Evolutionary conservation across 352 stramenopile genomes (phyloP), one percentile per base, ranked within the genome.

Genomic region (Pythium volutum): DNA sequence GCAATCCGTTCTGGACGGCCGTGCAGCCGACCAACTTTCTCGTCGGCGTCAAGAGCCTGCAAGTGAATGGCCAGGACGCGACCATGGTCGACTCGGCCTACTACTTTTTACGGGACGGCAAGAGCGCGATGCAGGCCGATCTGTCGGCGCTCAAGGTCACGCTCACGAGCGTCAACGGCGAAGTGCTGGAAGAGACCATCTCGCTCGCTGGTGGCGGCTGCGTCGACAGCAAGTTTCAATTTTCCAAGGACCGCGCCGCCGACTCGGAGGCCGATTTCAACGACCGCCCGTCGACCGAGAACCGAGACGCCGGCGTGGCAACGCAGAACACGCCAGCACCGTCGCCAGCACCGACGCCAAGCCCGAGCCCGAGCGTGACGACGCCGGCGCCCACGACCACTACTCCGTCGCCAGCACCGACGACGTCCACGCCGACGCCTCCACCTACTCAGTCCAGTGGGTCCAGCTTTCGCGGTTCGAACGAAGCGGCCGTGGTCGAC

Each of bases 1-100:
- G 77, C 51, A 88, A 81, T 55, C 45, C 62, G 33, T 87, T 81
- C 45, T 91, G 79, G 79, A 62, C 75, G 25, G 79, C 81, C 0
- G 60, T 91, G 52, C 81, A 91, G 52, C 81, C 81, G 10, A 67
- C 81, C 20, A 88, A 89, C 64, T 67, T 77, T 27, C 64, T 72
- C 36, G 64, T 72, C 4, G 81, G 81, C 26, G 67, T 91, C 52
- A 25, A 74, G 65, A 81, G 62, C 60, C 34, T 89, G 46, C 65
- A 62, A 27, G 81, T 91, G 53, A 82, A 89, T 39, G 76, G 75
- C 23, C 62, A 87, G 43, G 46, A 64, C 11, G 84, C 77, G 14
- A 72, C 49, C 5, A 77, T 91, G 77, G 69, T 91, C 16, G 65
- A 78, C 43, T 89, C 77, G 23, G 77, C 76, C 2, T 89, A 81